Evolutionary conservation across 2,329 filamentous ascomycete genomes (phyloP), one percentile per base, ranked within the genome.

Genomic region (Aureobasidium lini): DNA sequence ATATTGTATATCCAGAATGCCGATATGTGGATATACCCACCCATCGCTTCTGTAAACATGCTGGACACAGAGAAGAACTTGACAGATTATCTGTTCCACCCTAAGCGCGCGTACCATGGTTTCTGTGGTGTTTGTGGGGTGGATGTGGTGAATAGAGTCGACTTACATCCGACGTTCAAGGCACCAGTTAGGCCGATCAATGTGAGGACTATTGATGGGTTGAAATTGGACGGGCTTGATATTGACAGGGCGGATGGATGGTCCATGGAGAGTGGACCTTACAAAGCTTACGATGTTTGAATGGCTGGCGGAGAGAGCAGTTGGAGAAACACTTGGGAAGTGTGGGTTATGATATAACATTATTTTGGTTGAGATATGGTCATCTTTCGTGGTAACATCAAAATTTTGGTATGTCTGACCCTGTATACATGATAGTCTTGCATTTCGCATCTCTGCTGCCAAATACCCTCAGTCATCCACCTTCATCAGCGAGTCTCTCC

Each of bases 71-170:
- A 57, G 9, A 32, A 46, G 2, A 47, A 47, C 13, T 42, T 57
- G 0, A 57, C 53, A 39, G 8, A 46, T 8, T 57, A 57, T 23
- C 53, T 57, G 9, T 57, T 57, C 15, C 15, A 18, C 13, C 42
- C 34, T 3, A 9, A 39, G 15, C 32, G 42, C 4, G 31, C 53
- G 3, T 47, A 18, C 11, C 54, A 58, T 13, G 44, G 44, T 10
- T 58, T 58, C 29, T 58, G 54, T 13, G 43, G 54, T 13, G 44
- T 42, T 15, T 58, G 54, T 40, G 54, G 54, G 7, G 44, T 58
- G 2, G 54, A 58, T 34, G 54, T 58, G 15, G 43, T 58, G 10
- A 49, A 58, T 3, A 48, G 54, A 11, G 36, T 58, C 1, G 44
- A 58, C 8, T 13, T 57, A 8, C 42, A 57, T 28, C 53, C 4